Percentiles rank a stretch among this genome's conserved stretches.
phyloP scores from a whole-genome alignment of 208 protist species.

The Vickermania ingenoplastis region DNA sequence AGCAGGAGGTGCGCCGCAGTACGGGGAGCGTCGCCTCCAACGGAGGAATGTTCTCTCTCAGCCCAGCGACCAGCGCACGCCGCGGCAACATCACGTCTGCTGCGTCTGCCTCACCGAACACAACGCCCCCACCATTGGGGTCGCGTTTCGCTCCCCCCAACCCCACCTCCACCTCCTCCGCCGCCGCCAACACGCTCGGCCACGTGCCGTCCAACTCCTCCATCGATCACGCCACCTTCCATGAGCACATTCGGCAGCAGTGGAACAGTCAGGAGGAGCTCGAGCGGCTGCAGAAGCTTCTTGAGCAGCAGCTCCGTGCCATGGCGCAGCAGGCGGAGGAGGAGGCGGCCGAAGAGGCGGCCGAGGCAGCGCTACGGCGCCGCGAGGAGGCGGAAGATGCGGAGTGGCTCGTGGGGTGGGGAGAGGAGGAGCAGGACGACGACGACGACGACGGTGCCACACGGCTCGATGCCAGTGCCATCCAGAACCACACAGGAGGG shows the following conservation, averaged over 20 bases:
- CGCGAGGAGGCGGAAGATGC: not conserved
- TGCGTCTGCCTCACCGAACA: not conserved
- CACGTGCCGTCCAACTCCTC: not conserved
- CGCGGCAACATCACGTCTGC: not conserved
- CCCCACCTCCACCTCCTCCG: not conserved
- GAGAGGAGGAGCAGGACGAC: not conserved
- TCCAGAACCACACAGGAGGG: no score
- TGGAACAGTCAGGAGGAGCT: slow-evolving; percentile 9
- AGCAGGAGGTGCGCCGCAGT: slow-evolving; percentile 12
- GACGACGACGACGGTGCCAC: no score
- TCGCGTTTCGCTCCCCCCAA: not conserved
- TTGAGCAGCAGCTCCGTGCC: slow-evolving; percentile 15
- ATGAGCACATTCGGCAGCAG: not conserved
- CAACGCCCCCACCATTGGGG: not conserved
- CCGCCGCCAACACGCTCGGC: no score
- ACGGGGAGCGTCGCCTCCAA: not conserved
- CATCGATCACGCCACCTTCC: not conserved
- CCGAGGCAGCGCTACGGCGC: not conserved
- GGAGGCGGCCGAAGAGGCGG: not conserved
- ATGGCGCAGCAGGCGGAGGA: slow-evolving; percentile 30
- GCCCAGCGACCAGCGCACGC: not conserved
- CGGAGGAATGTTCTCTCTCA: not conserved
- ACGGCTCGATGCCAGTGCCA: no score
- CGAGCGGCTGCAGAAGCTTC: slow-evolving; percentile 16
- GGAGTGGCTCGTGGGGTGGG: not conserved